A percentile compares a stretch with the other conserved stretches of the same genome.
Conservation (phyloP, 2,329 filamentous ascomycete genomes). For the Epichloe hybrida region DNA sequence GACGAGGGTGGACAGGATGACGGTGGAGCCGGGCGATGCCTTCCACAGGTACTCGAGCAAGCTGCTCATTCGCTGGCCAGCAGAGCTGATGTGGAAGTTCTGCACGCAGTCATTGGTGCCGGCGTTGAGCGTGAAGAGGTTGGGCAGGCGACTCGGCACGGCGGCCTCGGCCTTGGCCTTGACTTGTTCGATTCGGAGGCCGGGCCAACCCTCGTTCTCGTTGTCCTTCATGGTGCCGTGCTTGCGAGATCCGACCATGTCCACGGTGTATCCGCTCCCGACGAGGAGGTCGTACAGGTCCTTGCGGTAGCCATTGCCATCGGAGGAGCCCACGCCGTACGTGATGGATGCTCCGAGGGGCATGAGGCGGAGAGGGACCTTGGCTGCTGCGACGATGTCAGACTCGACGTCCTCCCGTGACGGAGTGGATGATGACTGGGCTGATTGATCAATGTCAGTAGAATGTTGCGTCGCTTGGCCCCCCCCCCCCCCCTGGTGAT, state of each 20-base stretch:
- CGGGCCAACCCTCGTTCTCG: slow-evolving; percentile 32
- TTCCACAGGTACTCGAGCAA: slow-evolving; percentile 22
- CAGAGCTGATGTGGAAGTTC: slow-evolving; percentile 15
- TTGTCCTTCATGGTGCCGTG: slow-evolving; percentile 27
- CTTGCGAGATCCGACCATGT: slow-evolving; percentile 17
- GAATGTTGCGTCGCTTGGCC: not conserved
- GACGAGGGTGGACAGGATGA: slow-evolving; percentile 27
- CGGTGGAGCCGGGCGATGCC: slow-evolving; percentile 17
- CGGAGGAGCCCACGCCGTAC: slow-evolving; percentile 20
- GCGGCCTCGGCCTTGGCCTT: slow-evolving; percentile 18
- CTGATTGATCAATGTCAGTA: not conserved
- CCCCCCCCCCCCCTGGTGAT: not conserved
- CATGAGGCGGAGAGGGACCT: slow-evolving; percentile 27
- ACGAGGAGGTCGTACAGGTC: slow-evolving; percentile 18
- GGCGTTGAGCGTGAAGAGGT: slow-evolving; percentile 27
- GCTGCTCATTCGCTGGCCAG: slow-evolving; percentile 19
- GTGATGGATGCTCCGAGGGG: slow-evolving; percentile 31
- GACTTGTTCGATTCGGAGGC: slow-evolving; percentile 27
- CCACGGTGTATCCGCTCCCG: slow-evolving; percentile 19
- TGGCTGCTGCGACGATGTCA: slow-evolving; percentile 3
- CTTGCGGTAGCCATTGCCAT: slow-evolving; percentile 27
- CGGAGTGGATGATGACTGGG: not conserved
- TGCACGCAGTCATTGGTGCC: slow-evolving; percentile 31
- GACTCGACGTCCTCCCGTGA: not conserved
- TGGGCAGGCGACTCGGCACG: slow-evolving; percentile 21